These are phyloP conservation scores for Leucosporidium scottii DNA, from an alignment of 768 basidiomycete genomes.

Conservation along the genomic window DNA sequence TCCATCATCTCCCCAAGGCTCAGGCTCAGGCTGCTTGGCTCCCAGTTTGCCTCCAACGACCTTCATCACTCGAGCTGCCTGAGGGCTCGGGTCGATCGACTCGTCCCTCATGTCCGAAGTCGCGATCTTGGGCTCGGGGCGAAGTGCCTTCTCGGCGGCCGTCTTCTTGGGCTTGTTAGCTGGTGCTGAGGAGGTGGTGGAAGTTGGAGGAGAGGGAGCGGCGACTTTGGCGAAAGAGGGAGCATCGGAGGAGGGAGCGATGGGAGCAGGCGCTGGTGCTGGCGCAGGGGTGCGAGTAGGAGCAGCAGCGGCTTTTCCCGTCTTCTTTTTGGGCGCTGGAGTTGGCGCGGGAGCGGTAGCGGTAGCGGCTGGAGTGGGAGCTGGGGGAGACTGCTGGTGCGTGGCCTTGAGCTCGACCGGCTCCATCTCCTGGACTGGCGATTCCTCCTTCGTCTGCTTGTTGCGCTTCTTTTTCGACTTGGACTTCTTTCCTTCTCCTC, in stretches of 20 bases:
- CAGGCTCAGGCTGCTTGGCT: constrained; percentile 4
- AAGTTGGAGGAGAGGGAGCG: background rate
- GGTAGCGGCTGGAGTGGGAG: background rate
- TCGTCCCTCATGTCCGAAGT: constrained; percentile 23
- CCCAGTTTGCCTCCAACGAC: constrained; percentile 25
- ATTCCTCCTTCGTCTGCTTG: background rate
- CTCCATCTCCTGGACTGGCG: background rate
- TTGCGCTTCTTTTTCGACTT: constrained; percentile 19
- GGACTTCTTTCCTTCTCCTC: constrained; percentile 6
- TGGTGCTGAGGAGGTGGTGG: background rate
- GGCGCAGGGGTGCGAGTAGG: background rate
- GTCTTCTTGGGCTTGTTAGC: background rate
- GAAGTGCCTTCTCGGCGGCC: background rate
- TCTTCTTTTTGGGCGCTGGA: background rate
- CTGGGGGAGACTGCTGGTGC: too few relatives aligned
- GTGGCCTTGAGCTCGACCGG: background rate
- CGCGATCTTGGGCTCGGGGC: background rate
- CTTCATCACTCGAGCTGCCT: constrained; percentile 22
- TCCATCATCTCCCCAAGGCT: background rate
- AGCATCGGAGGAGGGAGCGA: background rate
- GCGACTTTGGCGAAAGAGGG: constrained; percentile 2
- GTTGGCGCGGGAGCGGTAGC: background rate
- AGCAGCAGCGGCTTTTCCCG: background rate
- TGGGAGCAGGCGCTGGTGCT: background rate
- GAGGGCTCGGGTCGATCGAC: constrained; percentile 5